Conservation (phyloP, 306 rosid genomes). For the Arachis stenosperma region DNA sequence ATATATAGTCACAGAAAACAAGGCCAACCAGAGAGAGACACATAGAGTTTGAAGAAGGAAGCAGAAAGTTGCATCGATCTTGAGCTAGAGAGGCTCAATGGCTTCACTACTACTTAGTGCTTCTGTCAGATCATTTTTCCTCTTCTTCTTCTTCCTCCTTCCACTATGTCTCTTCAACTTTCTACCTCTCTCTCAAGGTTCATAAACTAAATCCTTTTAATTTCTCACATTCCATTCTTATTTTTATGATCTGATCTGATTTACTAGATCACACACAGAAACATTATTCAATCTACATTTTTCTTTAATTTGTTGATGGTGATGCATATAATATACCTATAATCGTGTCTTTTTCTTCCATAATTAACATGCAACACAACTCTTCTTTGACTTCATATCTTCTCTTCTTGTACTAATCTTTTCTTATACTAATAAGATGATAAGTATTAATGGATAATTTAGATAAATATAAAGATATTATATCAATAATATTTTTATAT, state of each 20-base stretch:
- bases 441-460: too few species aligned
- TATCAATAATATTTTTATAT: too few species aligned
- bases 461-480: too few species aligned
- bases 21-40: constrained; percentile 80
- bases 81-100: constrained; percentile 55
- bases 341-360: too few species aligned
- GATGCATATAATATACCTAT: too few species aligned
- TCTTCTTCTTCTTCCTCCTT: constrained; percentile 39
- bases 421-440: too few species aligned
- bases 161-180: constrained; percentile 43
- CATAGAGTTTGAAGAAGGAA: constrained; percentile 55
- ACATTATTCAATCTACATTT: too few species aligned
- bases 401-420: too few species aligned
- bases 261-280: too few species aligned
- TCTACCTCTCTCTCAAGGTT: constrained; percentile 53
- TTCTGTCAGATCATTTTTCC: constrained; percentile 37
- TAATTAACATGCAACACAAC: too few species aligned
- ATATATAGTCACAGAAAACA: constrained; percentile 45
- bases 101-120: constrained; percentile 44
- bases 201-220: not conserved
- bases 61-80: constrained; percentile 49
- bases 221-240: not conserved
- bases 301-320: too few species aligned
- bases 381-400: too few species aligned
- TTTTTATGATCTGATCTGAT: not conserved